Base-by-base conservation (phyloP, 345 rosid genomes). In the Brassica cretica region DNA sequence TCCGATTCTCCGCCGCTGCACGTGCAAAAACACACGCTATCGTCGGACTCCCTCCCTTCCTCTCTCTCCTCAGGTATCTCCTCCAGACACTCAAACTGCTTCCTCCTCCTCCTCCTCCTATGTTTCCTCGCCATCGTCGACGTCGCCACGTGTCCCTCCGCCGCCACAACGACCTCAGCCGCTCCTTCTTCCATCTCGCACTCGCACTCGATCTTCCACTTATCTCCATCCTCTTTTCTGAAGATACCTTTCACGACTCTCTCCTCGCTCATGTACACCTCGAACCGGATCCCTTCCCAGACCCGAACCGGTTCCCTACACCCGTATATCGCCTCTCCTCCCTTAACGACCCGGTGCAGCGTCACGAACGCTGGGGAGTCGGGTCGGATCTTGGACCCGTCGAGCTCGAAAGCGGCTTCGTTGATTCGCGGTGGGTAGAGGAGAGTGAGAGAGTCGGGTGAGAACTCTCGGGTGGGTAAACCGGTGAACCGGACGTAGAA, bases 11-110 rank as follows among this genome's bases (percentile, higher is more conserved):
- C 86, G 30, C 70, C 78, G 67, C 78, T 79, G 5, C 81, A 89
- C 41, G 86, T 70, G 44, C 80, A 64, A 76, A 85, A 82, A 64
- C 84, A 79, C 46, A 73, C 25, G 1, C 86, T 83, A 18, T 82
- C 90, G 74, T 81, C 84, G 35, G 64, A 53, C 55, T 79, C 90
- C 0, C 56, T 82, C 2, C 64, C 82, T 16, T 46, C 85, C 60
- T 83, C 89, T 29, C 81, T 76, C 63, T 86, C 91, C 87, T 94
- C 97, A 2, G 97, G 98, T 6, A 94, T 94, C 83, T 84, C 92
- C 81, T 86, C 93, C 79, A 94, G 58, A 78, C 76, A 79, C 21
- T 74, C 79, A 58, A 80, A 75, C 33, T 74, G 66, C 29, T 64
- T 74, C 16, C 73, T 81, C 82, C 74, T 81, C 75, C 75, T 82